phyloP scores from a whole-genome alignment of 305 asterid genomes.

The Withania somnifera region DNA sequence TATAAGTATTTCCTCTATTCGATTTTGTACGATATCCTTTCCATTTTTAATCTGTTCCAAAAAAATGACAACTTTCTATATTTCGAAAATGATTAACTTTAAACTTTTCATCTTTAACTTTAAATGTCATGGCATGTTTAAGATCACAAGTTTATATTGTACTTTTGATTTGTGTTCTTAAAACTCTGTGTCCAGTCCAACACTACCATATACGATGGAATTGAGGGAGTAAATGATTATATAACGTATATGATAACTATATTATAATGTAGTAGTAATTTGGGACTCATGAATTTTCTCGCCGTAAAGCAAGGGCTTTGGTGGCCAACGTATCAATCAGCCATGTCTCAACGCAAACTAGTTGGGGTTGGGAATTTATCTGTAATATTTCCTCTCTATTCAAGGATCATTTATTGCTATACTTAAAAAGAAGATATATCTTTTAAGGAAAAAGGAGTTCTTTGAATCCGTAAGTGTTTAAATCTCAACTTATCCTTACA shows the following conservation, averaged over 20 bases:
- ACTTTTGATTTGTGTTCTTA: neutral
- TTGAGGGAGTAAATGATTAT: neutral
- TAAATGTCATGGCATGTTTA: neutral
- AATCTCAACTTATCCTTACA: neutral
- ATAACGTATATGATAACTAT: neutral
- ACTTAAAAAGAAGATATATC: neutral
- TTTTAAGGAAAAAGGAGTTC: neutral
- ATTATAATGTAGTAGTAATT: neutral
- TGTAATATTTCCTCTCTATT: neutral
- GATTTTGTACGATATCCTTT: neutral
- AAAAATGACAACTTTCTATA: neutral
- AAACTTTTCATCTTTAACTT: neutral
- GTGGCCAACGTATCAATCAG: neutral
- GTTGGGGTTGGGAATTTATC: neutral
- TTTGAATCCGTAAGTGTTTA: neutral
- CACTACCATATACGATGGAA: neutral
- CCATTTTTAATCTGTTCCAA: neutral
- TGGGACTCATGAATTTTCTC: neutral
- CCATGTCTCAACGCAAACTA: neutral
- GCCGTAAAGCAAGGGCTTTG: neutral
- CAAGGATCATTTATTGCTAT: neutral
- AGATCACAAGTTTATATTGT: neutral
- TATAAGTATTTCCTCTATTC: neutral
- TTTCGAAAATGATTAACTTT: neutral
- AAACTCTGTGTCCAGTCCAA: neutral